These are phyloP conservation scores for Penicillium bovifimosum DNA, from an alignment of 495 filamentous ascomycete species.

Conservation along the genomic window DNA sequence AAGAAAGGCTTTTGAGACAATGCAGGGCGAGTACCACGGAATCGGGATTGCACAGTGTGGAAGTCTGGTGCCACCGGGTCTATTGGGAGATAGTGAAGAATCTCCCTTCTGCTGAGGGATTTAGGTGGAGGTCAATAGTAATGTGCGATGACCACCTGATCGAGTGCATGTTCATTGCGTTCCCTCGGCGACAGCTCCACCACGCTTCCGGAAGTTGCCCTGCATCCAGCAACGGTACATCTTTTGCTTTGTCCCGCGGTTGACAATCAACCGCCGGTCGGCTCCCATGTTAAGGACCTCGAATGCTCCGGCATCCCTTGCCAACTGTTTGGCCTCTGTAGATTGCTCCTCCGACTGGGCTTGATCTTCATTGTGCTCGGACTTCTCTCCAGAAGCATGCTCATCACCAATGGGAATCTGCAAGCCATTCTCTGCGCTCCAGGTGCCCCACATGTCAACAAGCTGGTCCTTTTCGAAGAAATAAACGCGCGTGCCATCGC, in stretches of 20 bases:
- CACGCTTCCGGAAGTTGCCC: slow-evolving; percentile 74
- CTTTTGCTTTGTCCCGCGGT: slow-evolving; percentile 81
- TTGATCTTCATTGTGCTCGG: not conserved
- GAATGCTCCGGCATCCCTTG: slow-evolving; percentile 40
- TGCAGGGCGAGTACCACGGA: not conserved
- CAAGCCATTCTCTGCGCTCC: slow-evolving; percentile 34
- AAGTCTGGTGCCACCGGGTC: not conserved
- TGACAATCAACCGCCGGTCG: slow-evolving; percentile 85
- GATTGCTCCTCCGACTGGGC: slow-evolving; percentile 8
- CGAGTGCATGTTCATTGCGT: slow-evolving; percentile 3
- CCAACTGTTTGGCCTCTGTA: slow-evolving; percentile 6
- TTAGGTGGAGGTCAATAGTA: not conserved
- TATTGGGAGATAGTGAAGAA: not conserved
- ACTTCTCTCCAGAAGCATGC: slow-evolving; percentile 10
- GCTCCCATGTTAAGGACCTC: slow-evolving; percentile 68
- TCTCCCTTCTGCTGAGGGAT: not conserved
- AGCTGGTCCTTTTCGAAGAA: slow-evolving; percentile 90
- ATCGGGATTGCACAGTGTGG: not conserved
- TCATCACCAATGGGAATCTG: slow-evolving; percentile 10
- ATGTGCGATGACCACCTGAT: not conserved
- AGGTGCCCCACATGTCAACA: slow-evolving; percentile 67
- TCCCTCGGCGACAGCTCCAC: slow-evolving; percentile 8
- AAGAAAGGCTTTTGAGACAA: not conserved
- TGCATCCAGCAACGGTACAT: slow-evolving; percentile 99
- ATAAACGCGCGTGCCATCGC: slow-evolving; percentile 94